Conservation (phyloP, 1,284 basidiomycete genomes). For the Xerocomus subilludens region DNA sequence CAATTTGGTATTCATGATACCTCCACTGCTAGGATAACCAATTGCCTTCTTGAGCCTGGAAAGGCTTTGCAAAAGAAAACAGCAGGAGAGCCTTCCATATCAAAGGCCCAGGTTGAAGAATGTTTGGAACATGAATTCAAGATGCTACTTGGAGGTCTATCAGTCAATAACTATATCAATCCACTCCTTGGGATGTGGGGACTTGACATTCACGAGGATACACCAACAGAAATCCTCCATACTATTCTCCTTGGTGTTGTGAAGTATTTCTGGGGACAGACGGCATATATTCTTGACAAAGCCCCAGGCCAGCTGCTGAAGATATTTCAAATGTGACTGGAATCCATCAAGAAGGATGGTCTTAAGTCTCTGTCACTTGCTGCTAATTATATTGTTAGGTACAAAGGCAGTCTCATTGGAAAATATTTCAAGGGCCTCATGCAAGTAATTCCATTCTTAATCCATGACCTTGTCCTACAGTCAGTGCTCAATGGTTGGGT, state of each 20-base stretch:
- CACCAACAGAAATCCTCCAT: conserved; percentile 52
- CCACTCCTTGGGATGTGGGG: conserved; percentile 26
- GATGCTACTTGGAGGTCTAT: conserved; percentile 12
- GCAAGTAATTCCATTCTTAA: conserved; percentile 40
- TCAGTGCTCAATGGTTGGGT: conserved; percentile 41
- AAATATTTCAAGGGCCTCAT: conserved; percentile 43
- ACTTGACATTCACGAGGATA: conserved; percentile 42
- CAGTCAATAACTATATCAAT: conserved; percentile 31
- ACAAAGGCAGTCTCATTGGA: conserved; percentile 40
- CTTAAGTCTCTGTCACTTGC: conserved; percentile 13
- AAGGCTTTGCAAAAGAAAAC: conserved; percentile 14
- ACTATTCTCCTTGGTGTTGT: conserved; percentile 52
- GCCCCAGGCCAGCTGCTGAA: conserved; percentile 29
- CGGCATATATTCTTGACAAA: conserved; percentile 40
- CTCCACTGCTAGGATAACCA: neutral
- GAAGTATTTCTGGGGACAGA: conserved; percentile 55
- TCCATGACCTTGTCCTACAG: conserved; percentile 41
- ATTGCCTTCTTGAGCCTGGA: conserved; percentile 3
- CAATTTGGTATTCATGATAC: conserved; percentile 25
- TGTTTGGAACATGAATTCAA: conserved; percentile 20
- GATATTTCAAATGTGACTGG: conserved; percentile 31
- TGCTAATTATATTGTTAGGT: conserved; percentile 27
- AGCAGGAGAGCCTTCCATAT: neutral
- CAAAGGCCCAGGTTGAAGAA: conserved; percentile 12
- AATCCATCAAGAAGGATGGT: conserved; percentile 14